Evolutionary conservation across 805 yeast genomes (phyloP).

Genomic region (Clavispora asparagi): DNA sequence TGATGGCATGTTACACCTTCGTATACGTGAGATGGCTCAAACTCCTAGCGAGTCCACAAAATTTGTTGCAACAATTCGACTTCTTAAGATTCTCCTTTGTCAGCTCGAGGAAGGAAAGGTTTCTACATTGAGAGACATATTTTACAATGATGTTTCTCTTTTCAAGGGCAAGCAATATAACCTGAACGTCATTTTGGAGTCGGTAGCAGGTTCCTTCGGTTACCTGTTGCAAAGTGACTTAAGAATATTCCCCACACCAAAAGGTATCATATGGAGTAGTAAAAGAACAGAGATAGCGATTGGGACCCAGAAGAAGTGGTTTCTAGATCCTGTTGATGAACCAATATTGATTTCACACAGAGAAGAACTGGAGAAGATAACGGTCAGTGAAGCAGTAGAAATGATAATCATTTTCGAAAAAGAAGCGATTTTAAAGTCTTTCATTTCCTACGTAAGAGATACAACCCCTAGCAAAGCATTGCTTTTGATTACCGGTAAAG

Average conservation of each 20-base stretch:
- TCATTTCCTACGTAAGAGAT: neutral
- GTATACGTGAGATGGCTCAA: constrained; percentile 7
- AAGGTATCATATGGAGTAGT: constrained; percentile 13
- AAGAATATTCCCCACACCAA: constrained; percentile 8
- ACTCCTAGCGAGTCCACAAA: constrained; percentile 5
- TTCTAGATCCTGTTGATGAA: constrained; percentile 1
- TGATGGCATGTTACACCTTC: neutral
- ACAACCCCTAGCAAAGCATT: neutral
- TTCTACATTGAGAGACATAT: constrained; percentile 13
- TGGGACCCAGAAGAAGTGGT: neutral
- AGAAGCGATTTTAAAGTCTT: constrained; percentile 34
- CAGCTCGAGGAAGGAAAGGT: constrained; percentile 3
- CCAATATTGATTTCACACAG: constrained; percentile 4
- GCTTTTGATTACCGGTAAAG: constrained; percentile 12
- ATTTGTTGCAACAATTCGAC: constrained; percentile 6
- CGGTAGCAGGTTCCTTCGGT: constrained; percentile 3
- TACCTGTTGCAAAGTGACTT: constrained; percentile 5
- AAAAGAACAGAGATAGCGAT: constrained; percentile 2
- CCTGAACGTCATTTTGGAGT: constrained; percentile 6
- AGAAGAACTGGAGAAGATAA: neutral
- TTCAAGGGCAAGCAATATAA: constrained; percentile 10
- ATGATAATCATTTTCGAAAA: constrained; percentile 30
- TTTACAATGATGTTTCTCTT: constrained; percentile 11
- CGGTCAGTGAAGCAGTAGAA: neutral
- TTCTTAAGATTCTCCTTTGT: constrained; percentile 5